Conservation (phyloP, 1,139 yeast species). For the Debaryomyces psychrophilus region DNA sequence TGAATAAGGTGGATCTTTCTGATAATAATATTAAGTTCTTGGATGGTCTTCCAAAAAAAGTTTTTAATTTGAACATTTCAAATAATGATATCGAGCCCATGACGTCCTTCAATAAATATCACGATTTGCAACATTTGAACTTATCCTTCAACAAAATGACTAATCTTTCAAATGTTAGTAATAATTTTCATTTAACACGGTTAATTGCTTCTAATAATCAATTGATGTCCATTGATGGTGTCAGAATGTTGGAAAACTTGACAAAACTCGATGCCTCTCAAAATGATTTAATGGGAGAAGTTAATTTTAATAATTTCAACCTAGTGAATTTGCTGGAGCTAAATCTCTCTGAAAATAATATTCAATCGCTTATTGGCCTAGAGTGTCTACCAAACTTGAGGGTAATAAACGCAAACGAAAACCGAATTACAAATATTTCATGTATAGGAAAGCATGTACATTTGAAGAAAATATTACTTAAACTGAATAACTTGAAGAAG, state of each 20-base stretch:
- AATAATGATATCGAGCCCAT: slow-evolving; percentile 44
- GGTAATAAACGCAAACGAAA: slow-evolving; percentile 48
- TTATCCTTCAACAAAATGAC: slow-evolving; percentile 42
- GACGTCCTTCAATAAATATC: slow-evolving; percentile 43
- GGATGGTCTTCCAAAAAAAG: slow-evolving; percentile 48
- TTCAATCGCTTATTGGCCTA: slow-evolving; percentile 37
- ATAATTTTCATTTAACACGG: slow-evolving; percentile 42
- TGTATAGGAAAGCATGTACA: slow-evolving; percentile 28
- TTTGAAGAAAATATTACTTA: slow-evolving; percentile 49
- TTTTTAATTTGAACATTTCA: slow-evolving; percentile 41
- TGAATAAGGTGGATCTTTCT: slow-evolving; percentile 43
- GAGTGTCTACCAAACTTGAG: slow-evolving; percentile 40
- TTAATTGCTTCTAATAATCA: slow-evolving; percentile 38
- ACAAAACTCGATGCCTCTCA: slow-evolving; percentile 43
- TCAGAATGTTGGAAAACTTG: slow-evolving; percentile 45
- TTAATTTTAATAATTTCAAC: slow-evolving; percentile 40
- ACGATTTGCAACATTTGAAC: slow-evolving; percentile 48
- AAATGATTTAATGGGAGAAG: slow-evolving; percentile 41
- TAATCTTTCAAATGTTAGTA: slow-evolving; percentile 33
- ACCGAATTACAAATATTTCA: slow-evolving; percentile 31
- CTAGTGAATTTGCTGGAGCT: slow-evolving; percentile 49
- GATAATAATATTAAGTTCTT: slow-evolving; percentile 46
- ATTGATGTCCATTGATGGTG: slow-evolving; percentile 38
- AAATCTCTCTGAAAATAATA: slow-evolving; percentile 45
- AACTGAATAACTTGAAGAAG: slow-evolving; percentile 38